These are phyloP conservation scores for Viola odorata DNA, from an alignment of 345 rosid genomes.

Conservation along the genomic window DNA sequence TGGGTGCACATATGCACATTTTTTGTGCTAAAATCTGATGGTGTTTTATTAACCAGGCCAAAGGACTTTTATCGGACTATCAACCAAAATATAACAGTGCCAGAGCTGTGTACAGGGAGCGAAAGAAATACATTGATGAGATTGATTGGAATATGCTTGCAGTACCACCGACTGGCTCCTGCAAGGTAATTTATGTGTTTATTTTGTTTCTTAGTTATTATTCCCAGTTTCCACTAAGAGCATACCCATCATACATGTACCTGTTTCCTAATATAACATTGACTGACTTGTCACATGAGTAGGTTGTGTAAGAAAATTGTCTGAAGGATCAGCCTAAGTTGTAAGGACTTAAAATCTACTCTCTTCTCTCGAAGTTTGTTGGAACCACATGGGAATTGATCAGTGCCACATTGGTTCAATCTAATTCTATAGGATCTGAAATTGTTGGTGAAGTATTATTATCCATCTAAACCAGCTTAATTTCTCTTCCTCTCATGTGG, in stretches of 20 bases:
- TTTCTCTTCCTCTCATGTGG: no score
- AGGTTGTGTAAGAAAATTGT: no score
- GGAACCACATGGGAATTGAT: no score
- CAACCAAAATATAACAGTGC: constrained; percentile 91
- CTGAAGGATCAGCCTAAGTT: no score
- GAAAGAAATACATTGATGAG: constrained; percentile 88
- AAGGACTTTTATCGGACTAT: constrained; percentile 83
- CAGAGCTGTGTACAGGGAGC: constrained; percentile 86
- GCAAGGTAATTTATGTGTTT: constrained; percentile 42
- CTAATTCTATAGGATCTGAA: no score
- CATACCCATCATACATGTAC: neutral
- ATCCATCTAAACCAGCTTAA: no score
- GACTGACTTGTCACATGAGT: neutral
- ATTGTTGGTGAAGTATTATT: no score
- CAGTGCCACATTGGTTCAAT: no score
- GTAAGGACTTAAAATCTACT: no score
- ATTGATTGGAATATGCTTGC: constrained; percentile 95
- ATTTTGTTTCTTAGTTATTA: constrained; percentile 5
- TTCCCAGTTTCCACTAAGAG: constrained; percentile 4
- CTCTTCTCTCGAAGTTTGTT: no score
- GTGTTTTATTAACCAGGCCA: constrained; percentile 56
- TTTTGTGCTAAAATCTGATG: constrained; percentile 11
- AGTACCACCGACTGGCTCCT: constrained; percentile 73
- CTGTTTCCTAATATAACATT: neutral
- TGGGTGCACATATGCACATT: neutral